Evolutionary conservation across 208 protist genomes (phyloP), one percentile per base, ranked within the genome.

Genomic region (Blechomonas ayalai): DNA sequence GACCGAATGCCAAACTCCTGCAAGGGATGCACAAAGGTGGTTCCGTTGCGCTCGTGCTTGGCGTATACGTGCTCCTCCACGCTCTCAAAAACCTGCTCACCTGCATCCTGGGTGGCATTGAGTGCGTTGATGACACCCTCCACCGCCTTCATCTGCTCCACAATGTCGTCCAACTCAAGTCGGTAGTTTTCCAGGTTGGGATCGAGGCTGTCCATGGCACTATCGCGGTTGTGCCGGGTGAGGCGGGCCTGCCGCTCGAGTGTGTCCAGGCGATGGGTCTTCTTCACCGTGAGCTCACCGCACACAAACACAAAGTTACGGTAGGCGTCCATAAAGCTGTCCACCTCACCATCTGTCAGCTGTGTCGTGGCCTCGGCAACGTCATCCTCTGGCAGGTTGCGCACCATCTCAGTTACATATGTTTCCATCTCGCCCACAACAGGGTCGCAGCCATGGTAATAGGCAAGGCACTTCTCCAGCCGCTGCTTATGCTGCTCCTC

Each of bases 131-230:
- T 80, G 33, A 84, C 76, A n/a, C 75, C 75, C 24, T 85, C 68
- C 9, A 85, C 75, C 3, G 69, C 78, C 49, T 81, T 67, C 67
- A 79, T 70, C 56, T 85, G 75, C 39, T 67, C 69, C 27, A 79
- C 59, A 19, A 88, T 46, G 23, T 86, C 64, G 22, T 76, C 67
- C 58, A 85, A 48, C 56, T 91, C 71, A 12, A 47, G 40, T 8
- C 70, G 67, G 60, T 87, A 87, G 56, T 68, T 59, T 26, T 76
- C 65, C 51, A 77, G 61, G 48, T 91, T 87, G 19, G 82, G 82
- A 41, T 91, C 82, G 31, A 91, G 73, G 50, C 82, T 91, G 32
- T 91, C 82, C 77, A 91, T 84, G 2, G 82, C 59, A 18, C 67
- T 87, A 62, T 87, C 72, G 40, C 72, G 68, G 60, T 85, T 84